phyloP scores from a whole-genome alignment of 805 yeast genomes.

The Wickerhamomyces alni region DNA sequence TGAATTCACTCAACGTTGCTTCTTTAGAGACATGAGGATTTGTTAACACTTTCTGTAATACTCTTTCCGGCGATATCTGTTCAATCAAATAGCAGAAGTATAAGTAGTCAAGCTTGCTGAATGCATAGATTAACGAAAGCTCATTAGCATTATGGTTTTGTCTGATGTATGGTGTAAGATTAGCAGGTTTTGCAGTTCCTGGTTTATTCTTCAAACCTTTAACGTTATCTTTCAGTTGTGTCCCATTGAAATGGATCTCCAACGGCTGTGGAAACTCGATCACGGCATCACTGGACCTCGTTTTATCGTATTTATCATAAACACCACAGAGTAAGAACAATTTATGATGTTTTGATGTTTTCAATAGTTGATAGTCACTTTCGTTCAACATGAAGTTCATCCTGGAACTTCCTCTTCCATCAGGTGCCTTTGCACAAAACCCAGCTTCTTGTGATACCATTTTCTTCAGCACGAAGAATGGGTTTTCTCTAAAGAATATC shows the following conservation, averaged over 20 bases:
- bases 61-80: conserved; percentile 31
- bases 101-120: conserved; percentile 43
- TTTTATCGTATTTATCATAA: conserved; percentile 19
- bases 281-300: conserved; percentile 22
- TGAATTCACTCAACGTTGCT: conserved; percentile 44
- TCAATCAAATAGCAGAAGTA: conserved; percentile 58
- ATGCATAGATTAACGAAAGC: conserved; percentile 52
- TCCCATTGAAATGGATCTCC: conserved; percentile 58
- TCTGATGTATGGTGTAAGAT: conserved; percentile 50
- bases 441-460: conserved; percentile 45
- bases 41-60: conserved; percentile 35
- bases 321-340: conserved; percentile 53
- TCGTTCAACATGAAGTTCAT: conserved; percentile 37
- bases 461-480: conserved; percentile 47
- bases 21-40: conserved; percentile 49
- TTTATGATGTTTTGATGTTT: conserved; percentile 25
- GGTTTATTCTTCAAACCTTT: conserved; percentile 71
- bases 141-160: conserved; percentile 30
- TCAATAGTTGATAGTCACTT: conserved; percentile 35
- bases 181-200: conserved; percentile 81
- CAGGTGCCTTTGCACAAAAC: conserved; percentile 32
- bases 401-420: conserved; percentile 40
- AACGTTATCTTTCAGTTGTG: conserved; percentile 43
- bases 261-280: conserved; percentile 68
- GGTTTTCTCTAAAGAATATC: conserved; percentile 45